Evolutionary conservation across 2,329 filamentous ascomycete species (phyloP).

Genomic region (Alternaria triticina): DNA sequence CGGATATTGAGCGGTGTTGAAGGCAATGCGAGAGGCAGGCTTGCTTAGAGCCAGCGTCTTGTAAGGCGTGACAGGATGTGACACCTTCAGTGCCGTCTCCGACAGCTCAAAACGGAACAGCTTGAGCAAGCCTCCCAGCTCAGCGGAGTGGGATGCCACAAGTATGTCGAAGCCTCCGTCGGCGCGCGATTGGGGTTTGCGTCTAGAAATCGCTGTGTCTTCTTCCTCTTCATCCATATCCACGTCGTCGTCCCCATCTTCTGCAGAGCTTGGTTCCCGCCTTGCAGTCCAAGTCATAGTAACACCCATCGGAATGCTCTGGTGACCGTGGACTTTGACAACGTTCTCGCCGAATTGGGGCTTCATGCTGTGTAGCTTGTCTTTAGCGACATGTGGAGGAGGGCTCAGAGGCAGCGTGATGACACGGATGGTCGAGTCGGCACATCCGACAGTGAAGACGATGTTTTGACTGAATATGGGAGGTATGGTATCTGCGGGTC

Average conservation of each 20-base stretch:
- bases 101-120: conserved; percentile 50
- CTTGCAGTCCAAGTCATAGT: conserved; percentile 60
- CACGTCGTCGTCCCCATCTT: conserved; percentile 43
- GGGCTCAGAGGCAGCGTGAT: conserved; percentile 62
- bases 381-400: conserved; percentile 52
- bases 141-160: conserved; percentile 50
- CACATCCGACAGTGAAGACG: conserved; percentile 61
- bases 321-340: conserved; percentile 58
- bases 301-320: conserved; percentile 58
- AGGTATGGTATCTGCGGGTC: conserved; percentile 50
- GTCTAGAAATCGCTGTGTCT: conserved; percentile 20
- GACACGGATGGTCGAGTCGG: conserved; percentile 63
- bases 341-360: conserved; percentile 54
- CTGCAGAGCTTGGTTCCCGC: conserved; percentile 21
- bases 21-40: conserved; percentile 58
- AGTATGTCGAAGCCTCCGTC: conserved; percentile 49
- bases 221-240: conserved; percentile 42
- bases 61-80: conserved; percentile 51
- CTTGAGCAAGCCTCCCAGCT: conserved; percentile 49
- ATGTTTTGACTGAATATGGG: conserved; percentile 58
- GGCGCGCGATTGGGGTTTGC: conserved; percentile 19
- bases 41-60: conserved; percentile 57
- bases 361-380: conserved; percentile 24
- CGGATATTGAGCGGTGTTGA: conserved; percentile 62
- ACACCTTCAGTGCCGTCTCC: conserved; percentile 45